Base-by-base conservation (phyloP, 106 monocot species). In the Dendrobium officinale region DNA sequence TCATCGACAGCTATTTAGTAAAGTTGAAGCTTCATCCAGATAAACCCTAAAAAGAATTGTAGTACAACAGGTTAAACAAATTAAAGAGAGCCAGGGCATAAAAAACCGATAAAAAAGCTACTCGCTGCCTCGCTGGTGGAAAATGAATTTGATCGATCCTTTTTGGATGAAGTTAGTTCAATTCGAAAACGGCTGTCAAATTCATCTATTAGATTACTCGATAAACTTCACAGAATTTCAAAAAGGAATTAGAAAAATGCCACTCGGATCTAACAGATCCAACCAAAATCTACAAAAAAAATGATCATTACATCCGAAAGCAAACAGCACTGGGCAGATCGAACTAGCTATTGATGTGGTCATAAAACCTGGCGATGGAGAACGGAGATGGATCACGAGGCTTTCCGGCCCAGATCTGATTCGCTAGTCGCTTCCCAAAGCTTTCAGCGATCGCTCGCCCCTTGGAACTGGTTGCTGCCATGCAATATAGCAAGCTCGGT, bases 381-480 rank as follows among this genome's bases (percentile, higher is more conserved):
- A 76, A 5, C 19, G 76, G 76, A 47, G 49, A 15, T 2, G 19
- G 27, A 51, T 76, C 49, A 49, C 48, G 76, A 49, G 26, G 42
- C 26, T 76, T 49, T 6, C 49, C 49, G 22, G 24, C 27, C 48
- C 76, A 76, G 76, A 48, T 49, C 76, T 76, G 47, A 13, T 13
- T 49, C 10, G 49, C 76, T 0, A 76, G 27, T 49, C 76, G 76
- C 76, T 76, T 76, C 26, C 45, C 45, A 5, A 76, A 76, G 49
- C 49, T 76, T 49, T 19, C 76, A 76, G 76, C 76, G 76, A 76
- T 27, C 76, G 18, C 76, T 76, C 76, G 76, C 76, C 76, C 76
- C 49, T 76, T 76, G 76, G 7, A 49, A 13, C 76, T 5, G 49
- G 42, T 49, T 49, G 26, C 76, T 47, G 76, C 76, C 76, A 76